Base-by-base conservation (phyloP, 1,139 yeast species). In the Yamadazyma trypodendri region DNA sequence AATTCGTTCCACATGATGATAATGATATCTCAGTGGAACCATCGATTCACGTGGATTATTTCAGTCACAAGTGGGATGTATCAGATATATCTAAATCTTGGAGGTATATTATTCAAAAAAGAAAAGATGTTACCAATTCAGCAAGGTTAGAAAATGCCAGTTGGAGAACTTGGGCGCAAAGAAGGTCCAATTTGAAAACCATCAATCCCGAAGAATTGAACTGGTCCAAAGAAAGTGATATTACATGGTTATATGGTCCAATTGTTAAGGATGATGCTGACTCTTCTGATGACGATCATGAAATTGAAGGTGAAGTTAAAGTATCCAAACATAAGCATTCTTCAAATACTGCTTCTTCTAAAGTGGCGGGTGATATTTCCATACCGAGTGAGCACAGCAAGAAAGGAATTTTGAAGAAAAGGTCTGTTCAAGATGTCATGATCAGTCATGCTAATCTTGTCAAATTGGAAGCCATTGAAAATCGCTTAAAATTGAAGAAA, bases 61-160 rank as follows among this genome's bases (percentile, higher is more conserved):
- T 92, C 32, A 86, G 96, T 4, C 96, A 92, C 57, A 77, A 92
- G 56, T 92, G 98, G 98, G 88, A 88, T 52, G 97, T 90, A 48
- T 69, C 81, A 4, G 98, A 92, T 58, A 87, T 92, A 28, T 85
- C 95, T 11, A 86, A 86, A 49, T 87, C 96, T 27, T 92, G 98
- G 98, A 74, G 96, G 47, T 92, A 92, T 58, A 85, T 92, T 44
- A 90, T 88, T 33, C 67, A 81, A 46, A 82, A 86, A 51, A 77
- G 96, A 37, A 84, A 85, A 46, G 84, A 80, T 51, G 80, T 81
- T 18, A 87, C 88, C 14, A 79, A 79, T 52, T 65, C 79, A 2
- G 74, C 84, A 3, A 68, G 94, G 47, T 63, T 84, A 39, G 92
- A 84, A 56, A 84, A 84, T 57, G 92, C 92, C 0, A 76, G 85